Evolutionary conservation across 2,329 filamentous ascomycete genomes (phyloP).

Genomic region (Sporothrix pseudoabietina): DNA sequence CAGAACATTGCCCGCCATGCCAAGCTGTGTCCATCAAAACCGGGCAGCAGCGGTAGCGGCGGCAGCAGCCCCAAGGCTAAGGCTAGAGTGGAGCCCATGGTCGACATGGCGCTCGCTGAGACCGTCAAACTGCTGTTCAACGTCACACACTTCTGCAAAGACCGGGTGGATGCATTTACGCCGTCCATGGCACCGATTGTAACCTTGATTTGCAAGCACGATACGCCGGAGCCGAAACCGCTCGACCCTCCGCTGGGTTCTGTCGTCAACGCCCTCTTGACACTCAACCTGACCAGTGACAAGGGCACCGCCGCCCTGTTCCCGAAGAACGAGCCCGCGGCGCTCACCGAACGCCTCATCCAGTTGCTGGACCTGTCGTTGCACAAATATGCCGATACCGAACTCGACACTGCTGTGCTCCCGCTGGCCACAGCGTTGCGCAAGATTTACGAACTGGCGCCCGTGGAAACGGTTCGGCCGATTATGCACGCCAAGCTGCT

Average conservation of each 20-base stretch:
- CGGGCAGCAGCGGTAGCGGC: conserved; percentile 34
- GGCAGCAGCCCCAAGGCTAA: conserved; percentile 34
- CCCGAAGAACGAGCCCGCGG: conserved; percentile 61
- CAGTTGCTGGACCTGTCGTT: conserved; percentile 70
- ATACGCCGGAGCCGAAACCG: conserved; percentile 63
- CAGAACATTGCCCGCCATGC: conserved; percentile 72
- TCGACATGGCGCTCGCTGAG: conserved; percentile 78
- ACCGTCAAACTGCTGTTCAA: conserved; percentile 90
- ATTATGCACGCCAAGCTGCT: conserved; percentile 69
- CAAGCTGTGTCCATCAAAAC: conserved; percentile 43
- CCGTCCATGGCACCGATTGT: conserved; percentile 70
- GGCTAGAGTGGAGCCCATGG: conserved; percentile 57
- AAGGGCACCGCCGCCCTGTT: conserved; percentile 62
- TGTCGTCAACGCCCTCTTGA: conserved; percentile 78
- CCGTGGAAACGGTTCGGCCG: conserved; percentile 57
- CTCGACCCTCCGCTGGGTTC: conserved; percentile 71
- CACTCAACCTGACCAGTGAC: conserved; percentile 67
- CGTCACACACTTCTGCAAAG: conserved; percentile 72
- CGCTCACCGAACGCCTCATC: conserved; percentile 66
- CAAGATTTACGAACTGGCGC: conserved; percentile 69
- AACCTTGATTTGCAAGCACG: conserved; percentile 64
- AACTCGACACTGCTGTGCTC: conserved; percentile 72
- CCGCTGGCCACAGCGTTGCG: conserved; percentile 75
- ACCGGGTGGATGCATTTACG: conserved; percentile 64
- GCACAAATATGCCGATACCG: conserved; percentile 61